These are phyloP conservation scores for Metschnikowia peoriensis DNA, from an alignment of 805 yeast genomes.

Conservation along the genomic window DNA sequence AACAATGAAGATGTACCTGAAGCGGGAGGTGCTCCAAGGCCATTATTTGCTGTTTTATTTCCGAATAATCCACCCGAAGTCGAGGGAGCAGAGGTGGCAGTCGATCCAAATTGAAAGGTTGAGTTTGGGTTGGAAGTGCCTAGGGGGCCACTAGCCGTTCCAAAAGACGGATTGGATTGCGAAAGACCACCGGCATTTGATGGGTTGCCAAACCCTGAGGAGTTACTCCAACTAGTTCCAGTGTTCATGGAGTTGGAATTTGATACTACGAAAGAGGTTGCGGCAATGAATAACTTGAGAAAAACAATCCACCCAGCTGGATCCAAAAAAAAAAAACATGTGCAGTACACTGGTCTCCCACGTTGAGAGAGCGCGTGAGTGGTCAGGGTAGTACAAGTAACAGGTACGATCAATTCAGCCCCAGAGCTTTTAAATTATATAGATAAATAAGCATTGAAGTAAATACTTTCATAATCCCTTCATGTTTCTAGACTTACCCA, in stretches of 20 bases:
- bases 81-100: not conserved
- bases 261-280: not conserved
- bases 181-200: conserved; percentile 7
- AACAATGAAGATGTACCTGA: not conserved
- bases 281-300: not conserved
- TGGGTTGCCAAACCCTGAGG: conserved; percentile 15
- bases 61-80: conserved; percentile 7
- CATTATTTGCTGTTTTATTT: not conserved
- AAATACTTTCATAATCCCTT: too few species aligned
- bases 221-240: conserved; percentile 16
- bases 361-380: too few species aligned
- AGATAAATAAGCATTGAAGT: too few species aligned
- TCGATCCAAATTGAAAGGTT: not conserved
- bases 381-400: too few species aligned
- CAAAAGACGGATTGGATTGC: conserved; percentile 2
- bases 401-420: too few species aligned
- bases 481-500: too few species aligned
- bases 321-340: not conserved
- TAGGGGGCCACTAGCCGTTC: not conserved
- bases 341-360: not conserved
- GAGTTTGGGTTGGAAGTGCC: not conserved
- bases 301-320: not conserved
- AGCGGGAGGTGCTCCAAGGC: not conserved
- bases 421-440: too few species aligned
- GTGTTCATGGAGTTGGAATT: conserved; percentile 9